These are phyloP conservation scores for Penicillium bialowiezense DNA, from an alignment of 495 filamentous ascomycete genomes.

Conservation along the genomic window DNA sequence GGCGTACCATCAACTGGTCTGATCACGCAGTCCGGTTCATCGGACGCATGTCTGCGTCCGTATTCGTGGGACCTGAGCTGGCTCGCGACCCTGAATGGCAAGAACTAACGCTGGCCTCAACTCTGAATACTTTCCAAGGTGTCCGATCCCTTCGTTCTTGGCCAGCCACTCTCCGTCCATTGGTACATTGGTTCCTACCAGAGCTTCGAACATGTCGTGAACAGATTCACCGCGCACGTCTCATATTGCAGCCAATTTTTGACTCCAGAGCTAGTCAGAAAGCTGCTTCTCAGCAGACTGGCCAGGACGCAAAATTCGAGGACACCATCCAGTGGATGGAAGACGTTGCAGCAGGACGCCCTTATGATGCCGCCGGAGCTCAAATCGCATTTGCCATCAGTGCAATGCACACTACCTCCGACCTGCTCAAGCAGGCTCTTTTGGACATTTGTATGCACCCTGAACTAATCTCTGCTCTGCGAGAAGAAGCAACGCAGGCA, in stretches of 20 bases:
- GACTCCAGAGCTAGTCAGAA: neutral
- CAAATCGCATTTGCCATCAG: conserved; percentile 25
- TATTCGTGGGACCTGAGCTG: conserved; percentile 41
- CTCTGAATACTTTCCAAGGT: conserved; percentile 29
- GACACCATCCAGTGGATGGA: conserved; percentile 28
- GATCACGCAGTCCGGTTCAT: conserved; percentile 38
- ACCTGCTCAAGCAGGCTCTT: conserved; percentile 26
- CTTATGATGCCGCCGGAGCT: conserved; percentile 12
- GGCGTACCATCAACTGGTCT: conserved; percentile 12
- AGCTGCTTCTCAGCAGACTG: no score
- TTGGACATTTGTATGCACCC: conserved; percentile 36
- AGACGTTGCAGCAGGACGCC: conserved; percentile 12
- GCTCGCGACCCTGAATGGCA: conserved; percentile 42
- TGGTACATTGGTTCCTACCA: conserved; percentile 23
- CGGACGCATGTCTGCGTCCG: conserved; percentile 38
- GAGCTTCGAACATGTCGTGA: conserved; percentile 1
- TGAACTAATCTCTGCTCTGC: conserved; percentile 19
- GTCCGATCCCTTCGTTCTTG: conserved; percentile 29
- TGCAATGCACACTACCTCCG: conserved; percentile 30
- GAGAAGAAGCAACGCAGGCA: conserved; percentile 14
- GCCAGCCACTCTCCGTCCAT: conserved; percentile 35
- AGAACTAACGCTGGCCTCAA: conserved; percentile 32
- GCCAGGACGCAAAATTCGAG: conserved; percentile 2
- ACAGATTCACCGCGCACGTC: conserved; percentile 8
- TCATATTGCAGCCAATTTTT: conserved; percentile 1